phyloP scores from a whole-genome alignment of 116 monocot genomes.

The Cymodocea nodosa region DNA sequence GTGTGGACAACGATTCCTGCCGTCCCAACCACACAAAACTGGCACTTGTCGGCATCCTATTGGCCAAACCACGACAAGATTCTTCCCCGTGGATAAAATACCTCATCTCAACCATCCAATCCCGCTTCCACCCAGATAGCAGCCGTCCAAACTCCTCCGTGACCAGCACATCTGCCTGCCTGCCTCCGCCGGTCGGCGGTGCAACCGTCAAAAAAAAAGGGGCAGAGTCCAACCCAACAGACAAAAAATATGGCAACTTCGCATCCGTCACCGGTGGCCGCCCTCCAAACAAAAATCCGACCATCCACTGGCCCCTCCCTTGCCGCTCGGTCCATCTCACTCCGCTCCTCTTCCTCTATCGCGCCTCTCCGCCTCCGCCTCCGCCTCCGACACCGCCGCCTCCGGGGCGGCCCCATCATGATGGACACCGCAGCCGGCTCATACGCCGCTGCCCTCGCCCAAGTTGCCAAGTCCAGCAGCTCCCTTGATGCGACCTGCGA shows the following conservation, averaged over 20 bases:
- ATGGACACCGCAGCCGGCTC: slow-evolving; percentile 32
- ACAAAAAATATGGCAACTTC: slow-evolving; percentile 12
- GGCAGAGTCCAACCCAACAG: too few species aligned
- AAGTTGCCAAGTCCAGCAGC: slow-evolving; percentile 37
- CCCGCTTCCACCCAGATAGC: neutral
- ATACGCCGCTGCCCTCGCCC: slow-evolving; percentile 55
- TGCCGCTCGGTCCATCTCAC: slow-evolving; percentile 15
- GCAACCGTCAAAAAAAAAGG: too few species aligned
- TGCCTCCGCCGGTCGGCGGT: too few species aligned
- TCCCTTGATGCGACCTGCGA: slow-evolving; percentile 43
- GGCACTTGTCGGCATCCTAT: neutral
- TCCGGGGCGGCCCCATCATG: slow-evolving; percentile 25
- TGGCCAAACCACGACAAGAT: too few species aligned
- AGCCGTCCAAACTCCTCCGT: neutral
- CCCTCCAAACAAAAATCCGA: neutral
- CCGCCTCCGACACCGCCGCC: slow-evolving; percentile 7
- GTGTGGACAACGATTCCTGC: too few species aligned
- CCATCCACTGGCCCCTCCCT: slow-evolving; percentile 1
- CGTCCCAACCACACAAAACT: too few species aligned
- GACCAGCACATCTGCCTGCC: neutral
- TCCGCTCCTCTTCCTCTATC: slow-evolving; percentile 8
- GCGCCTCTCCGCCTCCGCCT: slow-evolving; percentile 14
- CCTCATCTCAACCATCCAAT: too few species aligned
- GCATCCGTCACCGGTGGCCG: slow-evolving; percentile 18
- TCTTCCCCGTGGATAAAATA: too few species aligned